phyloP scores from a whole-genome alignment of 179 eudicot species.

The Monotropa hypopitys region DNA sequence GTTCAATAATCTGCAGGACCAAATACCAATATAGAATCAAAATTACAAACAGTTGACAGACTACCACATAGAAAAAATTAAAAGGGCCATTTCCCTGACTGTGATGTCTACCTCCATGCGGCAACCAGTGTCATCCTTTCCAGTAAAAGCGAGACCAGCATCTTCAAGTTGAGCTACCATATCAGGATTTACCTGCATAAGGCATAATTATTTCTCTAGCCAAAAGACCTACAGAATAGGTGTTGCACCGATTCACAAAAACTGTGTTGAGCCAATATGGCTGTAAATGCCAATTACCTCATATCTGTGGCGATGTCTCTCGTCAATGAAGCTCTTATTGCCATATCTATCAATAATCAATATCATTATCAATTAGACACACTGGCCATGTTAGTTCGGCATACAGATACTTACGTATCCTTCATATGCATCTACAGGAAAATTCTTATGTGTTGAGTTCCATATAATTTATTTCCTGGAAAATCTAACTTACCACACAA shows the following conservation, averaged over 20 bases:
- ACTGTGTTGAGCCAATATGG: neutral
- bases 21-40: neutral
- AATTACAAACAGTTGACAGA: neutral
- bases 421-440: neutral
- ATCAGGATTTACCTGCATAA: constrained; percentile 63
- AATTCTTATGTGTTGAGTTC: neutral
- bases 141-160: constrained; percentile 71
- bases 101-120: constrained; percentile 71
- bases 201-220: neutral
- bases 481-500: neutral
- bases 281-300: constrained; percentile 40
- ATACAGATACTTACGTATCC: neutral
- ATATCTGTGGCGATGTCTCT: constrained; percentile 96
- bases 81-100: neutral
- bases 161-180: constrained; percentile 55
- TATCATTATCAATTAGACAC: constrained; percentile 1
- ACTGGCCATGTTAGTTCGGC: neutral
- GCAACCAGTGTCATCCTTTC: constrained; percentile 69
- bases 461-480: neutral
- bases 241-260: neutral
- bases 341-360: constrained; percentile 46
- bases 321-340: constrained; percentile 59
- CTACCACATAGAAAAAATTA: neutral
- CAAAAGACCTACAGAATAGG: neutral
- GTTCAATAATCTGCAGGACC: constrained; percentile 62